Evolutionary conservation across 176 grass and related monocot species (phyloP), one percentile per base, ranked within the genome.

Genomic region (Metroxylon sagu): DNA sequence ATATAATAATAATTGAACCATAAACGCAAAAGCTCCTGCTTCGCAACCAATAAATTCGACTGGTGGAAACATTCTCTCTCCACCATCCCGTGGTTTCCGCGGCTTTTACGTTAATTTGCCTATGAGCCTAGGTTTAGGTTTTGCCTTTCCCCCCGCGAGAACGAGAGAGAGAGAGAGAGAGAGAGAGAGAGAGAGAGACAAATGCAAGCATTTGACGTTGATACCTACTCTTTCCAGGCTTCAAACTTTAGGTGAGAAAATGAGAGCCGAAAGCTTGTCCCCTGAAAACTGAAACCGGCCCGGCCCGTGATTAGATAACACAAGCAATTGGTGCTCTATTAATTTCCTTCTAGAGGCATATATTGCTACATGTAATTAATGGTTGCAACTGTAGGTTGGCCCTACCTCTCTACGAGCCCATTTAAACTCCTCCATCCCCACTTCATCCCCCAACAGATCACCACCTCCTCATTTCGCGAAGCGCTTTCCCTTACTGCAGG

Each of bases 401-500:
- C 16, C 15, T 16, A 16, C 30, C 18, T 61, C 66, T 55, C 49
- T 54, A 15, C 21, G 15, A 56, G 28, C 19, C 62, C 48, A 74
- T 65, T 80, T 18, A 17, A 19, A 71, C 69, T 70, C 85, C 85
- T 65, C 80, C 66, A 16, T 50, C 29, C 18, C 52, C 30, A 5
- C 53, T 27, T 48, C 65, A 4, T 49, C 35, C 49, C 29, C 54
- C 73, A 49, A 6, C 10, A 10, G 14, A 12, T 56, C 57, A 69
- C 69, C 77, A 83, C 50, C 71, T 25, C 59, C 35, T 65, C 73
- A 19, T 79, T 50, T 97, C 87, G 21, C 73, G 81, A 15, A 88
- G 81, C 61, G 87, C 92, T 15, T 91, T 97, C 74, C 92, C 92
- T 0, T 97, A 88, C 81, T 97, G 84, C 78, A 72, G 91, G 61